Base-by-base conservation (phyloP, 208 protist species). In the Acanthamoeba healyi region DNA sequence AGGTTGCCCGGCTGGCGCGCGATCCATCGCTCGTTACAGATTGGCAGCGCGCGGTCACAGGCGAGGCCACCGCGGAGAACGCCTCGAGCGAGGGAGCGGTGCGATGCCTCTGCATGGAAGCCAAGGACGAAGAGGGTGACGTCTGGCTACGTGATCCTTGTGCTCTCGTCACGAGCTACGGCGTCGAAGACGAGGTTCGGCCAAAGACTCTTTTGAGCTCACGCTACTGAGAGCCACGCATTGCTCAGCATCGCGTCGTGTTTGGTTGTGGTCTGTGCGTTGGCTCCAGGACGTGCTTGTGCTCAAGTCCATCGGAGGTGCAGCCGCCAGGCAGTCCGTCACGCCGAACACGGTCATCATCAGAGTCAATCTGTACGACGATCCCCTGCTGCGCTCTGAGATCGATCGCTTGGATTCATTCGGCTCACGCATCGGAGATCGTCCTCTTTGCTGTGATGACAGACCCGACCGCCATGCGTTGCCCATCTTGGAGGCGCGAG, bases 101-200 rank as follows among this genome's bases (percentile, higher is more conserved):
- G 40, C 36, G 70, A 38, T 32, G 22, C 17, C 70, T 81, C 36
- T 81, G 46, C 32, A 26, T n/a, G 36, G 38, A 81, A 17, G 38
- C 70, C 40, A 81, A 81, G 70, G 70, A 81, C 40, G 70, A 81
- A n/a, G 40, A 46, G 38, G 70, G 70, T 17, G 70, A 26, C 24
- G 70, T 81, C n/a, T 81, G 70, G 70, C 70, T 81, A 26, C 70
- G 42, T 38, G 40, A 81, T 12, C 70, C 70, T 5, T 81, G 14
- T 4, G 70, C 70, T 26, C 70, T 81, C 38, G 36, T 81, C 70
- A 29, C 38, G 24, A 29, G 40, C 70, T 81, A 81, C 70, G 40
- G 70, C 70, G 34, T 81, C n/a, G 70, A 81, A 49, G 70, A 81
- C 24, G 70, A 44, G 36, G 70, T 81, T 14, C 17, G 70, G 36